These are phyloP conservation scores for Pholiota microspora DNA, from an alignment of 768 basidiomycete genomes.

Conservation along the genomic window DNA sequence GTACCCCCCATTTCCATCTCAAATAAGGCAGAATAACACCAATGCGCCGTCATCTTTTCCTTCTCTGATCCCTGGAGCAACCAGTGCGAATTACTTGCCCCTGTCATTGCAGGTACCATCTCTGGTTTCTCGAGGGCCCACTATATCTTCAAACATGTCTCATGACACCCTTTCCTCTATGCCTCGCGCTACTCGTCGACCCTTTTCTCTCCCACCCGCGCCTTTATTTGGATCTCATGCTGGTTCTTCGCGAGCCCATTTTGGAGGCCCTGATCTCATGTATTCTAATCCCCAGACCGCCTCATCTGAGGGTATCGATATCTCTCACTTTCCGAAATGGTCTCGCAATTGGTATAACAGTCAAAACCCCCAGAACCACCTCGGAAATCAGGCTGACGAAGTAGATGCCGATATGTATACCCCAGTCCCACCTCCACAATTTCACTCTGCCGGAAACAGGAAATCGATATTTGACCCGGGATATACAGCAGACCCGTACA, in stretches of 20 bases:
- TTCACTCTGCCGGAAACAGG: slow-evolving; percentile 16
- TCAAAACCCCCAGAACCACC: slow-evolving; percentile 14
- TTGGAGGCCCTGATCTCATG: slow-evolving; percentile 19
- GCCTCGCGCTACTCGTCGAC: slow-evolving; percentile 28
- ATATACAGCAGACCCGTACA: slow-evolving; percentile 28
- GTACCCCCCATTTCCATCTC: slow-evolving; percentile 29
- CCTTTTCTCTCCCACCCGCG: slow-evolving; percentile 49
- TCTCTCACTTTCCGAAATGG: slow-evolving; percentile 63
- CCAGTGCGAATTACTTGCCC: slow-evolving; percentile 21
- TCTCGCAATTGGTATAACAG: slow-evolving; percentile 58
- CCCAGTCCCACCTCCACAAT: slow-evolving; percentile 25
- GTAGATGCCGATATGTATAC: slow-evolving; percentile 22
- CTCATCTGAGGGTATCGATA: slow-evolving; percentile 47
- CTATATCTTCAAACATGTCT: slow-evolving; percentile 36
- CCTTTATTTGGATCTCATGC: slow-evolving; percentile 25
- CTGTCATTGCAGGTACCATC: slow-evolving; percentile 27
- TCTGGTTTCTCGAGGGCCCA: slow-evolving; percentile 41
- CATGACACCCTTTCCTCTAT: slow-evolving; percentile 20
- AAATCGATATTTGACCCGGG: slow-evolving; percentile 34
- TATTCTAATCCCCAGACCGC: slow-evolving; percentile 22
- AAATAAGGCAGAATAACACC: slow-evolving; percentile 20
- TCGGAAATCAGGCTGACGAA: slow-evolving; percentile 15
- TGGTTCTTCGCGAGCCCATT: slow-evolving; percentile 21
- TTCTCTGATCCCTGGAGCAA: slow-evolving; percentile 17
- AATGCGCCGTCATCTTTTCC: slow-evolving; percentile 29